Base-by-base conservation (phyloP, 2,329 filamentous ascomycete species). In the Aspergillus costaricaensis region DNA sequence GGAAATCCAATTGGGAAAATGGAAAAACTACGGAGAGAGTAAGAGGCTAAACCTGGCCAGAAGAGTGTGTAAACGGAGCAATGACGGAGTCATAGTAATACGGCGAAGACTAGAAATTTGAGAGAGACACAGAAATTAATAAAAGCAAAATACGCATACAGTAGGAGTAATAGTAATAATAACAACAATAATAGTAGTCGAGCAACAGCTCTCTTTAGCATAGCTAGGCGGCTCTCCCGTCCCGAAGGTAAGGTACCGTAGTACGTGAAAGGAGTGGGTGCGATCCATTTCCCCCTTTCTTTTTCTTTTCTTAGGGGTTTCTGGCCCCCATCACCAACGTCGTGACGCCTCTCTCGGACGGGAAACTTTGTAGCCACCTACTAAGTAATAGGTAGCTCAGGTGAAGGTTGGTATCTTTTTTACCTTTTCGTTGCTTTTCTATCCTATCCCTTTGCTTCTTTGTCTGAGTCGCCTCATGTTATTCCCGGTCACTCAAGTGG, bases 161-260 rank as follows among this genome's bases (percentile, higher is more conserved):
- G 54, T 54, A 60, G 48, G 55, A 61, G 60, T 49, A 62, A 57
- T 57, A 59, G 54, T 41, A 52, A 56, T 51, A 43, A 54, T 25
- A 58, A 54, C 58, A 43, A 50, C 54, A 54, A 54, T 36, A 64
- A 19, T 50, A 51, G 21, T 36, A 21, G 38, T 25, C 5, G 21
- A 57, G 30, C 38, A 60, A 25, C 60, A 62, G 55, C 57, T 65
- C 44, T 56, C 55, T 60, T 69, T 68, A 70, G 68, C 57, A 67
- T 63, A 67, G 53, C 52, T 39, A 53, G 50, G 71, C 71, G 70
- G 70, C 70, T 73, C 67, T 72, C 72, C 72, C 50, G 50, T 71
- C 71, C 72, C 71, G 69, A 67, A 63, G 68, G 69, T 68, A 64
- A 74, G 71, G 72, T 68, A 70, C 69, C 47, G 30, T 50, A 50